phyloP scores from a whole-genome alignment of 2,329 filamentous ascomycete genomes.

The Arthrobotrys sphaeroides region DNA sequence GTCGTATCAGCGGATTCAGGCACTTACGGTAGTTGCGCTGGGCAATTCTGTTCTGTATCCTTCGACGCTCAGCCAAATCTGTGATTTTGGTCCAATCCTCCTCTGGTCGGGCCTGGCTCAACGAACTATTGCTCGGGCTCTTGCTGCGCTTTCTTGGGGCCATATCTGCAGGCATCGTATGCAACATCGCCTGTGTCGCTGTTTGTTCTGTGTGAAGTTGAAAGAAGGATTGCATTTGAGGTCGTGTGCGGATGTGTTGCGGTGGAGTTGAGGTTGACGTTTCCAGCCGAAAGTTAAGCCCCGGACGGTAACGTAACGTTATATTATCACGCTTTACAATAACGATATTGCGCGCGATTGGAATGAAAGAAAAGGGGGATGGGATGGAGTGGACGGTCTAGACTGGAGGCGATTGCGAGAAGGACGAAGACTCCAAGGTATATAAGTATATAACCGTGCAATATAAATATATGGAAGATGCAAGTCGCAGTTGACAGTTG shows the following conservation, averaged over 20 bases:
- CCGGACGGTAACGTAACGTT: slow-evolving; percentile 14
- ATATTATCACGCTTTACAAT: slow-evolving; percentile 14
- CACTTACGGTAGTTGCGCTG: slow-evolving; percentile 74
- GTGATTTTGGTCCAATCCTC: slow-evolving; percentile 80
- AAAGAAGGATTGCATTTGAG: slow-evolving; percentile 54
- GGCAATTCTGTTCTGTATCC: slow-evolving; percentile 76
- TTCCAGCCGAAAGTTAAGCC: slow-evolving; percentile 11
- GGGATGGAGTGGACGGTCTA: too few relatives aligned
- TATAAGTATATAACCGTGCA: slow-evolving; percentile 1
- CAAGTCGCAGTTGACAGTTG: not conserved
- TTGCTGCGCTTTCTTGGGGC: slow-evolving; percentile 54
- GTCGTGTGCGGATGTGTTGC: slow-evolving; percentile 52
- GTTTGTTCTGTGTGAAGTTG: slow-evolving; percentile 52
- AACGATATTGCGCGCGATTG: not conserved
- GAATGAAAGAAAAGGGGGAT: not conserved
- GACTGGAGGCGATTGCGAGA: slow-evolving; percentile 21
- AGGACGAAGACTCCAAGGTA: slow-evolving; percentile 3
- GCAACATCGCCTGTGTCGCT: slow-evolving; percentile 50
- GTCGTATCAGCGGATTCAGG: not conserved
- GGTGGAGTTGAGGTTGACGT: slow-evolving; percentile 39
- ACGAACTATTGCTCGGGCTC: slow-evolving; percentile 53
- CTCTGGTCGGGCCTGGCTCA: slow-evolving; percentile 64
- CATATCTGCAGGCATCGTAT: slow-evolving; percentile 53
- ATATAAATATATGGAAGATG: slow-evolving; percentile 24
- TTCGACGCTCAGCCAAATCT: slow-evolving; percentile 73